Percentiles rank a stretch among this genome's conserved stretches.
Evolutionary conservation across 208 protist species (phyloP).

Genomic region (Naegleria gruberi): DNA sequence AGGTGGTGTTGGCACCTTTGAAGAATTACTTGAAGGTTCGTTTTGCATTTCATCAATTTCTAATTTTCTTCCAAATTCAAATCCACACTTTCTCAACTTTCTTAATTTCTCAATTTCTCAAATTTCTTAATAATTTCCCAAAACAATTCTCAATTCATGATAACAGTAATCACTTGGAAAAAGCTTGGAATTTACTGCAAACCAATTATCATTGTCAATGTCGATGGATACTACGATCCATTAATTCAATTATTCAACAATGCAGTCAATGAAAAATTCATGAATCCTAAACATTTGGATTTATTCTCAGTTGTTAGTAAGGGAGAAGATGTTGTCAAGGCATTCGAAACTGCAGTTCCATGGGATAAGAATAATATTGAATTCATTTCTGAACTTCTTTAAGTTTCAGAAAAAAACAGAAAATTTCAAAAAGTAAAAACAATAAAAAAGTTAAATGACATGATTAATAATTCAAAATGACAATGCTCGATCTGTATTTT

Average conservation of each 20-base stretch:
- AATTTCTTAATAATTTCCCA: too few species aligned
- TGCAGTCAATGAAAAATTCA: slow-evolving; percentile 7
- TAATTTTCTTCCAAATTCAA: too few species aligned
- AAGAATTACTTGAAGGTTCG: slow-evolving; percentile 37
- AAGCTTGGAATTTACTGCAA: slow-evolving; percentile 33
- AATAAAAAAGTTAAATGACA: too few species aligned
- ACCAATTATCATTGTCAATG: slow-evolving; percentile 33
- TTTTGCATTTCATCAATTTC: too few species aligned
- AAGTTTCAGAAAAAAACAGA: too few species aligned
- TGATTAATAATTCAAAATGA: too few species aligned
- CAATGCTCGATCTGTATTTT: too few species aligned
- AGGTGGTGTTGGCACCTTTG: slow-evolving; percentile 35
- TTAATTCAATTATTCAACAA: slow-evolving; percentile 24
- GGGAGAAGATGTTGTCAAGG: background rate
- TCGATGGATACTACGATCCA: slow-evolving; percentile 37
- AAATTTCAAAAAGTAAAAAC: too few species aligned
- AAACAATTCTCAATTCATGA: too few species aligned
- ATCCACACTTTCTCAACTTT: too few species aligned
- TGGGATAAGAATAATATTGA: background rate
- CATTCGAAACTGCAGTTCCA: background rate
- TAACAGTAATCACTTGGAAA: slow-evolving; percentile 19
- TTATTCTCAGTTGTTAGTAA: background rate
- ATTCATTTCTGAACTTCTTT: background rate
- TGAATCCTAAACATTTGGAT: background rate
- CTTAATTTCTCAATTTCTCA: too few species aligned